A percentile compares a stretch with the other conserved stretches of the same genome.
Evolutionary conservation across 2,329 filamentous ascomycete species (phyloP).

Genomic region (Teratosphaeria zuluensis): DNA sequence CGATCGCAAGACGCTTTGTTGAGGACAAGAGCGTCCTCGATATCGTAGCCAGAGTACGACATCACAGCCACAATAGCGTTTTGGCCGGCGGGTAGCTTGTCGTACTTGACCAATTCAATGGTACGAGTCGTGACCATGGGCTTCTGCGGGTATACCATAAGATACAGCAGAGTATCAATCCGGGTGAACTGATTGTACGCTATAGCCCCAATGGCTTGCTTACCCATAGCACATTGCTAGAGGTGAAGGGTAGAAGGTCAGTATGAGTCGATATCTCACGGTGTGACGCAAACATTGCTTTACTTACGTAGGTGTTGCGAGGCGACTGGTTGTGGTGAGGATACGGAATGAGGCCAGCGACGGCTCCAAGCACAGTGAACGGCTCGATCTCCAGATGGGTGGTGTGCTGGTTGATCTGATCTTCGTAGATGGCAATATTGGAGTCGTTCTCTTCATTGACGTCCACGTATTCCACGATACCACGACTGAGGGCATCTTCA

Average conservation of each 20-base stretch:
- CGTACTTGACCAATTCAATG: conserved; percentile 92
- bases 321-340: conserved; percentile 98
- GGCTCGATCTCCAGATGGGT: conserved; percentile 97
- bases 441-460: conserved; percentile 98
- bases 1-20: conserved; percentile 95
- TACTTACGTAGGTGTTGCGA: conserved; percentile 69
- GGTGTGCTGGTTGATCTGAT: conserved; percentile 69
- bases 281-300: conserved; percentile 9
- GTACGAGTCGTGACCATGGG: conserved; percentile 97
- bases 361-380: conserved; percentile 90
- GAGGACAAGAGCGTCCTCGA: conserved; percentile 91
- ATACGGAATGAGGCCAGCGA: conserved; percentile 93
- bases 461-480: conserved; percentile 91
- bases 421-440: conserved; percentile 82
- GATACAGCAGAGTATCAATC: conserved; percentile 91
- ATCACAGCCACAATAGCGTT: conserved; percentile 98
- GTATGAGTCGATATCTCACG: conserved; percentile 47
- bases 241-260: not conserved
- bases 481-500: conserved; percentile 83
- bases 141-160: conserved; percentile 94
- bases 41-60: conserved; percentile 99
- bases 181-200: conserved; percentile 96
- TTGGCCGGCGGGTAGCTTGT: conserved; percentile 92
- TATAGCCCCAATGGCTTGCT: conserved; percentile 97
- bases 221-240: conserved; percentile 89